Base-by-base conservation (phyloP, 345 rosid species). In the Salix viminalis region DNA sequence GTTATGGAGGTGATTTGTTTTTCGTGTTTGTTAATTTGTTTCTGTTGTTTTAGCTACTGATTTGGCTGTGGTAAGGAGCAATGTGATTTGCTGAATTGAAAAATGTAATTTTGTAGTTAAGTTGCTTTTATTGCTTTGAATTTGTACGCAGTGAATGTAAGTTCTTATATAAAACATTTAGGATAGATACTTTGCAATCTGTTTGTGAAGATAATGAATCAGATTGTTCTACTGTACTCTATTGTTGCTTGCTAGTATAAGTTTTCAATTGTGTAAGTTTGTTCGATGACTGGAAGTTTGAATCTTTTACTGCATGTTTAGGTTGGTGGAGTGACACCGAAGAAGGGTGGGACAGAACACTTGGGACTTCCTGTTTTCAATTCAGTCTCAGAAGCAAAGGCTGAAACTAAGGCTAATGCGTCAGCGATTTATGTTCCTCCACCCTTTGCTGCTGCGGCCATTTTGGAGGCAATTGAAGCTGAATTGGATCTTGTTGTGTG, bases 301-400 rank as follows among this genome's bases (percentile, higher is more conserved):
- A 32, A 10, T 46, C 41, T 64, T 15, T 21, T 19, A 19, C 66
- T 48, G 10, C 42, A 67, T 62, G 28, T 50, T 72, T 28, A 96
- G 99, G 99, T 96, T 60, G 99, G 93, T 54, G 98, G 99, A 39
- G 99, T 93, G 80, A 96, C 99, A 72, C 99, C 98, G 1, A 93
- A 93, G 89, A 96, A 96, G 78, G 99, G 98, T 41, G 99, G 99
- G 18, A 96, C 98, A 2, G 98, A 93, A 69, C 99, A 96, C 84
- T 83, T 91, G 85, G 99, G 98, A 24, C 96, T 93, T 76, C 98
- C 97, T 66, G 98, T 95, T 68, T 95, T 90, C 76, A 93, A 95
- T 73, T 44, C 98, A 0, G 97, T 95, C 70, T 94, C 98, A 32
- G 99, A 95, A 86, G 99, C 99, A 2, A 95, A 91, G 73, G 96